These are phyloP conservation scores for Elsinoe australis DNA, from an alignment of 2,329 filamentous ascomycete species.

Conservation along the genomic window DNA sequence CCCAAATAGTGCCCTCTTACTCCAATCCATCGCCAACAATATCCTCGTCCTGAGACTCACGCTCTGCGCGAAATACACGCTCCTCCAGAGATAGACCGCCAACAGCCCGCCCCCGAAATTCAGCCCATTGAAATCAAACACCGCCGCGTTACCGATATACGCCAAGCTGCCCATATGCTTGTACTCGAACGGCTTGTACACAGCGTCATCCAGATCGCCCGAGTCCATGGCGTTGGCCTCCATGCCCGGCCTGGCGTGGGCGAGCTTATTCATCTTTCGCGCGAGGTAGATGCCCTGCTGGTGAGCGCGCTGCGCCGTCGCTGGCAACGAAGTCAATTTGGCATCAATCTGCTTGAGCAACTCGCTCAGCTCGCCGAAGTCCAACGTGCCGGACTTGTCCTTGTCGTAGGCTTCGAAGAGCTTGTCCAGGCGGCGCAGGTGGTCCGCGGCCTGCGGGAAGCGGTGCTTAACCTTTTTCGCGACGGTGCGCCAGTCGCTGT, in stretches of 20 bases:
- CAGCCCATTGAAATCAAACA: constrained; percentile 82
- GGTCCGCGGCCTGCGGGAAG: constrained; percentile 83
- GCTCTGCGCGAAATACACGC: constrained; percentile 94
- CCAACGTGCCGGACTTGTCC: constrained; percentile 84
- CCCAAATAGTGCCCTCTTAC: constrained; percentile 90
- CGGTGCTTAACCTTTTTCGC: constrained; percentile 76
- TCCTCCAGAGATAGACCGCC: constrained; percentile 93
- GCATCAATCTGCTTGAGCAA: constrained; percentile 86
- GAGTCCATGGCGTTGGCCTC: constrained; percentile 72
- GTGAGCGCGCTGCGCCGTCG: constrained; percentile 91
- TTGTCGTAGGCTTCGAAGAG: constrained; percentile 89
- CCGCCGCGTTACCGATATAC: constrained; percentile 91
- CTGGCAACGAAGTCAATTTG: constrained; percentile 88
- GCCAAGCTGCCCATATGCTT: constrained; percentile 83
- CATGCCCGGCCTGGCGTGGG: constrained; percentile 67
- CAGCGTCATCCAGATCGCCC: constrained; percentile 82
- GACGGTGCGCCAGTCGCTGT: constrained; percentile 79
- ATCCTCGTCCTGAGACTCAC: constrained; percentile 85
- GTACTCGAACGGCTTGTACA: constrained; percentile 94
- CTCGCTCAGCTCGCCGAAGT: constrained; percentile 85
- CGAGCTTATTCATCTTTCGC: constrained; percentile 87
- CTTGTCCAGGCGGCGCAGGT: constrained; percentile 81
- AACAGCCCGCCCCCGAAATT: constrained; percentile 74
- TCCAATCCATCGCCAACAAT: constrained; percentile 95
- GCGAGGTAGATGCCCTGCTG: constrained; percentile 92